Evolutionary conservation across 305 asterid species (phyloP).

Genomic region (Plantago coronopus): DNA sequence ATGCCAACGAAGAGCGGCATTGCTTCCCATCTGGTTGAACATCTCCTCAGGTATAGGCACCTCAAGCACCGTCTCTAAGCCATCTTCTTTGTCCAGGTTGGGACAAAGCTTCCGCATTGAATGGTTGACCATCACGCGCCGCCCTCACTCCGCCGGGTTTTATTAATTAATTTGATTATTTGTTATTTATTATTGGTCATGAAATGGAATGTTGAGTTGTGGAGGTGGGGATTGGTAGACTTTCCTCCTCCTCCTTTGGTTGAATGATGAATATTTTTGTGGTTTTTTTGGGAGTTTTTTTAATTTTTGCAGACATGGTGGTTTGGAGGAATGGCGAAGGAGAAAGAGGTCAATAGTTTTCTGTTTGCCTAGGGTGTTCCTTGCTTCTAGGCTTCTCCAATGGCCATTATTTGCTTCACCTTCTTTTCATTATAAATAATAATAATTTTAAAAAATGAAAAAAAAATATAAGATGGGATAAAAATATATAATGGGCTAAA

Average conservation of each 20-base stretch:
- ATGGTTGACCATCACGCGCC: slow-evolving; percentile 20
- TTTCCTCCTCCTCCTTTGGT: slow-evolving; percentile 5
- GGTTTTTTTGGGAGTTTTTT: background rate
- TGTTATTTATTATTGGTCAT: no score
- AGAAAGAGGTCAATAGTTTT: slow-evolving; percentile 6
- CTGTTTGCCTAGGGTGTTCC: slow-evolving; percentile 36
- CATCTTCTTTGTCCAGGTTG: slow-evolving; percentile 73
- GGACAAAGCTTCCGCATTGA: slow-evolving; percentile 78
- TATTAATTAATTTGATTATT: background rate
- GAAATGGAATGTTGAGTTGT: background rate
- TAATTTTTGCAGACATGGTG: no score
- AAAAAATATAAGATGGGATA: no score
- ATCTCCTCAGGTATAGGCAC: slow-evolving; percentile 91
- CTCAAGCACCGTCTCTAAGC: slow-evolving; percentile 83
- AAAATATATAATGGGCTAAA: no score
- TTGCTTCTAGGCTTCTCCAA: slow-evolving; percentile 51
- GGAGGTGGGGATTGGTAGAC: no score
- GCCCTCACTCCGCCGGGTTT: slow-evolving; percentile 12
- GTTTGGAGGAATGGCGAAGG: slow-evolving; percentile 8
- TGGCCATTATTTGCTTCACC: slow-evolving; percentile 28
- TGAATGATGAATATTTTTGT: background rate
- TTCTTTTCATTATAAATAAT: background rate
- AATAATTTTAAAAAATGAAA: no score
- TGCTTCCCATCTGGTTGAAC: slow-evolving; percentile 74
- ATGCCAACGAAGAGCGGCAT: slow-evolving; percentile 70